A percentile compares a stretch with the other conserved stretches of the same genome.
These are phyloP conservation scores for Candida pseudoviswanathii DNA, from an alignment of 1,139 yeast genomes.

Conservation along the genomic window DNA sequence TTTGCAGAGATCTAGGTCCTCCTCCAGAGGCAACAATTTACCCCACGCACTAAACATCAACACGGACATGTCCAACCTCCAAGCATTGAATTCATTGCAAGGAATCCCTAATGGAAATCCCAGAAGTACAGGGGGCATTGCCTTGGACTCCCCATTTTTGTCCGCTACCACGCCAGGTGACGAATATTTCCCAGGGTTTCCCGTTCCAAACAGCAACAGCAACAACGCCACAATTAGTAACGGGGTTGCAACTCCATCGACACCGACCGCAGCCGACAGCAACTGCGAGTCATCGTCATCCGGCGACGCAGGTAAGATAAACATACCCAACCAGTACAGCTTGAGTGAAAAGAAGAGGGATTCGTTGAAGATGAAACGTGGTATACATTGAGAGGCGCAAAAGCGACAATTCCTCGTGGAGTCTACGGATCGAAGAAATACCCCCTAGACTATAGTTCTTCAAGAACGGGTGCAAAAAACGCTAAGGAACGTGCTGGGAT, in stretches of 20 bases:
- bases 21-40: conserved; percentile 27
- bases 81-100: conserved; percentile 30
- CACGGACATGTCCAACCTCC: conserved; percentile 38
- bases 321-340: conserved; percentile 19
- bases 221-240: not conserved
- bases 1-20: conserved; percentile 26
- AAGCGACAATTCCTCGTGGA: no score
- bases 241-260: not conserved
- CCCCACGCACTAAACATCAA: conserved; percentile 45
- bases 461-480: not conserved
- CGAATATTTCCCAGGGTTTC: conserved; percentile 29
- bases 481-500: not conserved
- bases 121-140: conserved; percentile 18
- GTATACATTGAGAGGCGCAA: conserved; percentile 35
- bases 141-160: conserved; percentile 49
- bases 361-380: conserved; percentile 49
- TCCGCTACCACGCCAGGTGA: conserved; percentile 45
- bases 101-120: conserved; percentile 17
- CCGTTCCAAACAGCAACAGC: conserved; percentile 5
- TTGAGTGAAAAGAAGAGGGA: conserved; percentile 52
- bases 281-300: not conserved
- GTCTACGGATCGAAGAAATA: not conserved
- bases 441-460: no score
- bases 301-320: conserved; percentile 8
- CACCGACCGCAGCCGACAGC: not conserved